These are phyloP conservation scores for Arthrobotrys pseudoclavata DNA, from an alignment of 2,329 filamentous ascomycete genomes.

Conservation along the genomic window DNA sequence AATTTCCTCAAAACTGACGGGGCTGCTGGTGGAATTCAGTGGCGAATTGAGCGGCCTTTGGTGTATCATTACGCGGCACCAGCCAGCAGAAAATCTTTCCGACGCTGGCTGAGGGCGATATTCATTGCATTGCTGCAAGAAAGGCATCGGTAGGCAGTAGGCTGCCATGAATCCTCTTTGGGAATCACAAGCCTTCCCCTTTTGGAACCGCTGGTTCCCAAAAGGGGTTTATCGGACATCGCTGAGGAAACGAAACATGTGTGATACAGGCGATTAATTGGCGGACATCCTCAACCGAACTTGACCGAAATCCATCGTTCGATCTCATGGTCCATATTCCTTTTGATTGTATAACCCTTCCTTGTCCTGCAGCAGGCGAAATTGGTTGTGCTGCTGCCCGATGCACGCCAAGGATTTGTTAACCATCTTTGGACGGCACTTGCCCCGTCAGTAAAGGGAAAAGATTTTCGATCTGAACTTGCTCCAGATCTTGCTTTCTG, in stretches of 20 bases:
- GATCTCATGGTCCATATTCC: conserved; percentile 45
- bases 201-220: conserved; percentile 24
- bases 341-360: conserved; percentile 27
- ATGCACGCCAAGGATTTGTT: conserved; percentile 42
- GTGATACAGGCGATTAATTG: conserved; percentile 36
- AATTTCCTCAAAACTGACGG: conserved; percentile 26
- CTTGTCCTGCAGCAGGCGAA: conserved; percentile 47
- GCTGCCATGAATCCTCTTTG: conserved; percentile 49
- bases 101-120: conserved; percentile 24
- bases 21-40: conserved; percentile 35
- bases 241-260: conserved; percentile 42
- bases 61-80: not conserved
- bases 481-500: conserved; percentile 52
- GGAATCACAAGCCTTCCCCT: conserved; percentile 22
- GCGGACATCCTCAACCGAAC: conserved; percentile 38
- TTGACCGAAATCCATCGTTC: conserved; percentile 49
- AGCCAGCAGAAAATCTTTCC: not conserved
- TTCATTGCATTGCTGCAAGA: conserved; percentile 34
- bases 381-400: conserved; percentile 43
- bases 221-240: conserved; percentile 29
- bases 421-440: conserved; percentile 42
- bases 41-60: conserved; percentile 20
- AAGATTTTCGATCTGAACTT: conserved; percentile 51
- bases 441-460: conserved; percentile 37
- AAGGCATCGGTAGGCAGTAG: not conserved